These are phyloP conservation scores for Rhytidiadelphus loreus DNA, from an alignment of 225 moss, liverwort and hornwort genomes.

Conservation along the genomic window DNA sequence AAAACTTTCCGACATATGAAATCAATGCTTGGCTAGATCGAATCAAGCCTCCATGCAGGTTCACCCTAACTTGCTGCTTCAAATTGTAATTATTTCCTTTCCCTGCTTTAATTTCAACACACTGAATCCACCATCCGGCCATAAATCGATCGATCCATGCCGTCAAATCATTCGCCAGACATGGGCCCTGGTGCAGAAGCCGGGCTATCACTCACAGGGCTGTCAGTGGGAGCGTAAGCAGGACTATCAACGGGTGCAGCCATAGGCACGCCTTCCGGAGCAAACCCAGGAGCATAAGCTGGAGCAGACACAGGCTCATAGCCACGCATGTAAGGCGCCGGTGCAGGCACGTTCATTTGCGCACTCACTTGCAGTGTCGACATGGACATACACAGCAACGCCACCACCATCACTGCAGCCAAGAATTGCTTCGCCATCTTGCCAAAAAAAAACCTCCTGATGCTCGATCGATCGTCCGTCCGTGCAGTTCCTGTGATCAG, in stretches of 20 bases:
- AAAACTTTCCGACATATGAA: not conserved
- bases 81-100: too few species aligned
- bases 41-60: not conserved
- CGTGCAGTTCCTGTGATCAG: too few species aligned
- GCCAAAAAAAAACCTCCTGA: not conserved
- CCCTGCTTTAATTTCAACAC: too few species aligned
- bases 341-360: not conserved
- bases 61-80: not conserved
- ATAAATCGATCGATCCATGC: not conserved
- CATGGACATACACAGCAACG: not conserved
- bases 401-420: not conserved
- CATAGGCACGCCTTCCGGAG: not conserved
- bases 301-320: not conserved
- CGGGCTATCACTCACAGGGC: not conserved
- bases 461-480: not conserved
- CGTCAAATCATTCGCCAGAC: not conserved
- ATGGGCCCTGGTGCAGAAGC: not conserved
- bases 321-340: constrained; percentile 13
- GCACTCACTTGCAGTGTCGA: not conserved
- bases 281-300: not conserved
- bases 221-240: not conserved
- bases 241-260: not conserved
- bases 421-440: constrained; percentile 8
- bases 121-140: not conserved
- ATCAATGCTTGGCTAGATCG: not conserved